Conservation (phyloP, 495 filamentous ascomycete species). For the Penicillium robsamsonii region DNA sequence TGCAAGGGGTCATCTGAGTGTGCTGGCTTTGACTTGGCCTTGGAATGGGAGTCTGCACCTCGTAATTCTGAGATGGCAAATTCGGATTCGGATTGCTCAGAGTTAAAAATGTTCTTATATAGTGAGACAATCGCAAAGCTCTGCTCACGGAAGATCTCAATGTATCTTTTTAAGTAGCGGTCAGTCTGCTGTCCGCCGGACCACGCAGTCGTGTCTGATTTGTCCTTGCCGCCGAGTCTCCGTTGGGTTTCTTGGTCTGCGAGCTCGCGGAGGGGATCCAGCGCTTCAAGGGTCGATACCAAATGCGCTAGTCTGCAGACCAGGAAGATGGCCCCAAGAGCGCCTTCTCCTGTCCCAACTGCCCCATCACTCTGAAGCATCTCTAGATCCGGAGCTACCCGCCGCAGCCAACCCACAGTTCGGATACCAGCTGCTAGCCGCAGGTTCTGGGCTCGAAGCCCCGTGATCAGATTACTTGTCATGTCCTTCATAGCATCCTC, state of each 20-base stretch:
- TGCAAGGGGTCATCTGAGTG: conserved; percentile 57
- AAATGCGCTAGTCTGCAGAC: conserved; percentile 82
- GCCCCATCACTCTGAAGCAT: conserved; percentile 40
- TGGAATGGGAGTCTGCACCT: conserved; percentile 35
- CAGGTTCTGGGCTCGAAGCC: conserved; percentile 70
- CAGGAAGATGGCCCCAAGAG: conserved; percentile 81
- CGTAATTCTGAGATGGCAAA: conserved; percentile 33
- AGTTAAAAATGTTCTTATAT: conserved; percentile 84
- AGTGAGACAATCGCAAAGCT: conserved; percentile 92
- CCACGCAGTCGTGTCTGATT: conserved; percentile 47
- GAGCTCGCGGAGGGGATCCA: conserved; percentile 82
- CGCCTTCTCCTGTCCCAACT: conserved; percentile 52
- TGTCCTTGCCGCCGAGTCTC: conserved; percentile 27
- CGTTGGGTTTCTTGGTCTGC: conserved; percentile 79
- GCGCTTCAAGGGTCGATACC: conserved; percentile 72
- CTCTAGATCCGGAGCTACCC: conserved; percentile 80
- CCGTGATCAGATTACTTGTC: conserved; percentile 77
- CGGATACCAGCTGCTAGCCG: conserved; percentile 91
- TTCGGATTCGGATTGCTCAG: conserved; percentile 42
- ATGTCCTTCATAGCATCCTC: conserved; percentile 88
- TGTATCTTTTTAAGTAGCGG: conserved; percentile 88
- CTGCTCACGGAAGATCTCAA: conserved; percentile 98
- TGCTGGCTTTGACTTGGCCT: conserved; percentile 21
- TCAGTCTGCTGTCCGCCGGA: conserved; percentile 88
- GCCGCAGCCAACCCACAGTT: conserved; percentile 85